Base-by-base conservation (phyloP, 1,284 basidiomycete species). In the Rhizoctonia solani region DNA sequence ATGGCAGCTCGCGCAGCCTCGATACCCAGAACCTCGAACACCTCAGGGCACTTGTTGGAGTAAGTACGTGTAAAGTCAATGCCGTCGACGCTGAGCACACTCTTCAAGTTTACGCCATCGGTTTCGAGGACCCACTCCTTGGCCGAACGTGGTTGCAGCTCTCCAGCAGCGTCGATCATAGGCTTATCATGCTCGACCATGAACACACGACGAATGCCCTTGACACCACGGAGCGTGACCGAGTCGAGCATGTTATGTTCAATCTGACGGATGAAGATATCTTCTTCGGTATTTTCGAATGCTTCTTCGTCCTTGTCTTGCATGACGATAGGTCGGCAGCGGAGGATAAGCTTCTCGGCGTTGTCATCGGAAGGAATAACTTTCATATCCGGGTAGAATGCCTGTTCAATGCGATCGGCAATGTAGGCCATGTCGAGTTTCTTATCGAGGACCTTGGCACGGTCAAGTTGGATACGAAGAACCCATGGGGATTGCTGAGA, bases 281-380 rank as follows among this genome's bases (percentile, higher is more conserved):
- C 96, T 78, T 99, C 96, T 75, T 98, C 95, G 47, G 93, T 83
- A 2, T 82, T 76, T 8, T 84, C 85, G 74, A 85, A 78, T 39
- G 87, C 90, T 69, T 93, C 90, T 21, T 95, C 93, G 19, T 96
- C 93, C 77, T 98, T 96, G 75, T 96, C 94, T 30, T 85, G 85
- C 54, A 91, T 89, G 56, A 93, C 91, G 68, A 95, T 82, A 16
- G 98, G 91, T 79, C 97, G 92, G 78, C 97, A 96, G 70, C 97
- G 96, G 75, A 99, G 91, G 72, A 99, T 87, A 16, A 99, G 87
- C 81, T 98, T 96, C 77, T 97, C 93, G 2, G 95, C 93, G 78
- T 98, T 98, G 79, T 99, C 97, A 83, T 99, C 96, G 71, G 92
- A 96, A 88, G 94, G 98, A 75, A 98, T 98, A 76, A 98, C 95